Conservation (phyloP, 345 rosid species). For the Carallia pectinifolia region DNA sequence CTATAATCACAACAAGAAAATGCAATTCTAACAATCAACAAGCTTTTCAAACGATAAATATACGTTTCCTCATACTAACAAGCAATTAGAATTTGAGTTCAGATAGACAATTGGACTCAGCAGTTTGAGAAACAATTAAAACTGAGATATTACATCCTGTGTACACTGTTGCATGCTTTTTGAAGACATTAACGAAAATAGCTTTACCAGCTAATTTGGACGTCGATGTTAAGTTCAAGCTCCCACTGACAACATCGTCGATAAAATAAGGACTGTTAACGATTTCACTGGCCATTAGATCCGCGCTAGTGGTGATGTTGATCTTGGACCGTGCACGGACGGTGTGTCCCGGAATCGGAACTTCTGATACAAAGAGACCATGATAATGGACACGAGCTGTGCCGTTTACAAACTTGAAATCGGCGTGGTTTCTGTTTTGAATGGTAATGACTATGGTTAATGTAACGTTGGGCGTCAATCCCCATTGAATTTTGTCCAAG, state of each 20-base stretch:
- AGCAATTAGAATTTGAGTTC: not conserved
- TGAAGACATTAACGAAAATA: not conserved
- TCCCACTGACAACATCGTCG: slow-evolving; percentile 31
- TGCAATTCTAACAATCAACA: too few relatives aligned
- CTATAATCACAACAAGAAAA: too few relatives aligned
- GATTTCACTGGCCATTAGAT: slow-evolving; percentile 28
- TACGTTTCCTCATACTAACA: too few relatives aligned
- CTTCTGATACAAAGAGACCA: too few relatives aligned
- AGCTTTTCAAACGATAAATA: too few relatives aligned
- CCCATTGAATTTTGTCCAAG: not conserved
- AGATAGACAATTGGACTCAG: not conserved
- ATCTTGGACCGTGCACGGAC: slow-evolving; percentile 23
- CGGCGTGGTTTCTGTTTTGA: too few relatives aligned
- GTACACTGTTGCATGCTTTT: not conserved
- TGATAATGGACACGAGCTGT: too few relatives aligned
- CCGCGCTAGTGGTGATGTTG: slow-evolving; percentile 30
- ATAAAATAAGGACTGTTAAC: slow-evolving; percentile 20
- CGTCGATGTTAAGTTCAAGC: slow-evolving; percentile 23
- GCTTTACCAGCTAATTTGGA: not conserved
- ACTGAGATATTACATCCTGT: not conserved
- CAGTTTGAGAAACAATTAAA: not conserved
- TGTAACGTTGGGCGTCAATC: not conserved
- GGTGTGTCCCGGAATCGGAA: too few relatives aligned
- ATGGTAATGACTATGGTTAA: too few relatives aligned
- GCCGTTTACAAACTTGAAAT: too few relatives aligned